Conservation (phyloP, 164 flowering plant species). For the Euptelea pleiosperma region DNA sequence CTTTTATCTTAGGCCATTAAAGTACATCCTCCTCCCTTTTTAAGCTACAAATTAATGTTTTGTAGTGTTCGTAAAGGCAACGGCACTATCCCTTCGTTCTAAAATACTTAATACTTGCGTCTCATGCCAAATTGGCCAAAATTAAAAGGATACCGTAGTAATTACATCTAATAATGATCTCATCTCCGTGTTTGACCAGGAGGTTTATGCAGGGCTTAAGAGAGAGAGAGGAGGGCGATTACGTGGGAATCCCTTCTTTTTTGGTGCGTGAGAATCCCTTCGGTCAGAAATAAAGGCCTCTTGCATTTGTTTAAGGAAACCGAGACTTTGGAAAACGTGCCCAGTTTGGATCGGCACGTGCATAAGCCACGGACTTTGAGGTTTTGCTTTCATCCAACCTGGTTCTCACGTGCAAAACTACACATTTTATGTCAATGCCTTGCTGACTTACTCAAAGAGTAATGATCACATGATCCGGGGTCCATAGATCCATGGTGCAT, state of each 20-base stretch:
- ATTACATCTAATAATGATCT: no score
- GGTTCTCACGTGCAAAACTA: background rate
- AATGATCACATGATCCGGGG: no score
- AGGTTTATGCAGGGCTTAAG: no score
- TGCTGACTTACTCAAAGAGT: no score
- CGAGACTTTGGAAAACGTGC: constrained; percentile 12
- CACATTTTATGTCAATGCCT: no score
- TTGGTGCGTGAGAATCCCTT: constrained; percentile 28
- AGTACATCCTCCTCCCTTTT: no score
- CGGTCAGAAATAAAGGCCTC: constrained; percentile 10
- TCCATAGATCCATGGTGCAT: no score
- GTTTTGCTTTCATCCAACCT: constrained; percentile 8
- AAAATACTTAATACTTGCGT: no score
- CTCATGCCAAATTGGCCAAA: no score
- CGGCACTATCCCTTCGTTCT: constrained; percentile 13
- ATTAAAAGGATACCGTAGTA: no score
- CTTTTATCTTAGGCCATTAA: no score
- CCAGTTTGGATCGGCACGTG: constrained; percentile 17
- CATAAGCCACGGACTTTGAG: constrained; percentile 17
- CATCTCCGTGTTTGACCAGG: constrained; percentile 34
- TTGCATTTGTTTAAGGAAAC: background rate
- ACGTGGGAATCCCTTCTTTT: constrained; percentile 31
- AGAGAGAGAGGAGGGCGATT: constrained; percentile 1
- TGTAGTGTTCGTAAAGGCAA: constrained; percentile 27
- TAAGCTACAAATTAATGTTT: no score